These are phyloP conservation scores for Tolypocladium album DNA, from an alignment of 2,329 filamentous ascomycete species.

Conservation along the genomic window DNA sequence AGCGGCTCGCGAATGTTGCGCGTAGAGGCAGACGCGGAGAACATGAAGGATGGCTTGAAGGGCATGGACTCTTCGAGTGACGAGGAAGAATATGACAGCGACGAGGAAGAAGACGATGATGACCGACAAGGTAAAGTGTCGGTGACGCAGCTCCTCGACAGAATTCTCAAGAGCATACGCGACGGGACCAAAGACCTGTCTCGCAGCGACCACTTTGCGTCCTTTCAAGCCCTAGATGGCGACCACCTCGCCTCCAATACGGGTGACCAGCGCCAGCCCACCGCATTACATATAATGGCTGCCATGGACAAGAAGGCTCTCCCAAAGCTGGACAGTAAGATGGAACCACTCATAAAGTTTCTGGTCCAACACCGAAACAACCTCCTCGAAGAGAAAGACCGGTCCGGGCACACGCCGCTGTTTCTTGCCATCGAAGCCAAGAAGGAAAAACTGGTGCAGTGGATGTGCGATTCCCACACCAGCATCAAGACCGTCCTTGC, in stretches of 20 bases:
- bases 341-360: background rate
- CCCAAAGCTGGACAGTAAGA: background rate
- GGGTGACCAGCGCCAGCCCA: background rate
- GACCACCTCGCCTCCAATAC: background rate
- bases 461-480: background rate
- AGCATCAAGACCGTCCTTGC: background rate
- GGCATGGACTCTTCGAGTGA: background rate
- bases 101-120: background rate
- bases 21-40: background rate
- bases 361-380: background rate
- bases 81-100: background rate
- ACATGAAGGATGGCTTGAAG: background rate
- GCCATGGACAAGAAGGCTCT: background rate
- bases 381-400: background rate
- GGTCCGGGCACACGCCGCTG: background rate
- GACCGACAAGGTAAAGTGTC: background rate
- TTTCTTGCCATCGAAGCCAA: background rate
- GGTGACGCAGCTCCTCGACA: background rate
- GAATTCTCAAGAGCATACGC: background rate
- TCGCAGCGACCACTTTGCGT: background rate
- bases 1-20: background rate
- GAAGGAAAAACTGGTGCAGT: background rate
- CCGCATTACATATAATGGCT: background rate
- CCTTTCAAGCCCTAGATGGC: background rate
- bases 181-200: background rate